Evolutionary conservation across 768 basidiomycete genomes (phyloP).

Genomic region (Rhizopogon vinicolor): DNA sequence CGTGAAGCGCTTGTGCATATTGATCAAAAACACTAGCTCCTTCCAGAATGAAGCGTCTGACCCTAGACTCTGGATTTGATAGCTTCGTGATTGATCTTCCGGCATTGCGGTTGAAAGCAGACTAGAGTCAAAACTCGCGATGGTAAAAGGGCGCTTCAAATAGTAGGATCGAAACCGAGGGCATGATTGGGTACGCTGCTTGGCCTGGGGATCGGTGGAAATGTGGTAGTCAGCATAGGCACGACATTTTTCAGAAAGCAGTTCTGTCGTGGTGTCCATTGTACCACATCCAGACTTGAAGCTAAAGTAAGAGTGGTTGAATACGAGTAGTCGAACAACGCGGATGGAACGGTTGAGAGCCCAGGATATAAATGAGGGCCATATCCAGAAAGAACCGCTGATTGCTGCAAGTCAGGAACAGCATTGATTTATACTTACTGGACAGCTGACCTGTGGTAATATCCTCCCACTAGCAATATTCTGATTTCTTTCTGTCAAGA

Average conservation of each 20-base stretch:
- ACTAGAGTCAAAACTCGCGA: slow-evolving; percentile 35
- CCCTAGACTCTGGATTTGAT: background rate
- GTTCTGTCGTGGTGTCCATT: slow-evolving; percentile 36
- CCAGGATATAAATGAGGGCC: slow-evolving; percentile 27
- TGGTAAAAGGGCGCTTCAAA: slow-evolving; percentile 58
- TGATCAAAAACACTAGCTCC: slow-evolving; percentile 54
- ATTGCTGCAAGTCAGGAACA: background rate
- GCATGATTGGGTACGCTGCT: slow-evolving; percentile 46
- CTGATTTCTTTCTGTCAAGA: slow-evolving; percentile 13
- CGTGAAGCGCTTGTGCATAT: slow-evolving; percentile 59
- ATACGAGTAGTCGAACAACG: slow-evolving; percentile 35
- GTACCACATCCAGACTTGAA: slow-evolving; percentile 18
- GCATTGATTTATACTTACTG: slow-evolving; percentile 7
- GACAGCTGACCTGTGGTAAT: slow-evolving; percentile 31
- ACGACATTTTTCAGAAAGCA: slow-evolving; percentile 43
- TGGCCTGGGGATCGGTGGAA: slow-evolving; percentile 56
- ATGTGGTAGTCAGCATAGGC: slow-evolving; percentile 37
- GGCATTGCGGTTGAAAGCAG: slow-evolving; percentile 8
- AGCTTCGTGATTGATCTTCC: background rate
- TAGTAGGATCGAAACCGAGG: slow-evolving; percentile 37
- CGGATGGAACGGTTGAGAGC: slow-evolving; percentile 49
- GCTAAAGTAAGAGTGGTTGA: slow-evolving; percentile 38
- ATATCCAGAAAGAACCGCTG: slow-evolving; percentile 22
- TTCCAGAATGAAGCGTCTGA: slow-evolving; percentile 19
- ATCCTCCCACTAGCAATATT: slow-evolving; percentile 33